Evolutionary conservation across 192 early-diverging fungal species (phyloP), one percentile per base, ranked within the genome.

Genomic region (Rhizoclosmatium sp.): DNA sequence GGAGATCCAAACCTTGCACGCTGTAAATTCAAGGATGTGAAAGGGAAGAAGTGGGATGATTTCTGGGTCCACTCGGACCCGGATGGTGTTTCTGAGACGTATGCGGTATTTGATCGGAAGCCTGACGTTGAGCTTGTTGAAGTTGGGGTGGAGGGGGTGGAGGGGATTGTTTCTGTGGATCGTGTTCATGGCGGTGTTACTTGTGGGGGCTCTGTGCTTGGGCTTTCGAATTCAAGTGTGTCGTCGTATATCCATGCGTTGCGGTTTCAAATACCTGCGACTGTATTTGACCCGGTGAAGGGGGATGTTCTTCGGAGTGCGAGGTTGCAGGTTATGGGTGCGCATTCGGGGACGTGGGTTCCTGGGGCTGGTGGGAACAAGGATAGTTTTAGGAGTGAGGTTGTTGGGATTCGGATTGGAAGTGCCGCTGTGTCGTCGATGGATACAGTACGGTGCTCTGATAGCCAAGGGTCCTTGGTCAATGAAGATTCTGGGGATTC

Each of bases 21-120:
- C 4, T 85, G 84, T 67, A 58, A 75, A 47, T 78, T 82, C 40
- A 21, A 71, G 42, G 84, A 85, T 69, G 59, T 85, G 42, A 67
- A 79, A 12, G 84, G 81, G 47, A 64, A 49, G 9, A 72, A 56
- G 3, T 80, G 69, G 73, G 84, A 85, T 70, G 9, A 47, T 16
- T 85, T 85, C 73, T 59, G 19, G n/a, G 70, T 85, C 59, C 69
- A 59, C 39, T 48, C 31, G 78, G 45, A 51, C 21, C 70, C 70
- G 2, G 39, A 45, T n/a, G 31, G 10, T 2, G 31, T 54, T 65
- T 31, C 46, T n/a, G 47, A 74, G 19, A 39, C 62, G 2, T 23
- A 40, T 5, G 9, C 41, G 14, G 19, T 46, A 16, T 12, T 23
- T 10, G 2, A 45, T 12, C 46, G 19, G 19, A 74, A 65, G 31